These are phyloP conservation scores for Brassica hybrid DNA, from an alignment of 441 rosid genomes.

Conservation along the genomic window DNA sequence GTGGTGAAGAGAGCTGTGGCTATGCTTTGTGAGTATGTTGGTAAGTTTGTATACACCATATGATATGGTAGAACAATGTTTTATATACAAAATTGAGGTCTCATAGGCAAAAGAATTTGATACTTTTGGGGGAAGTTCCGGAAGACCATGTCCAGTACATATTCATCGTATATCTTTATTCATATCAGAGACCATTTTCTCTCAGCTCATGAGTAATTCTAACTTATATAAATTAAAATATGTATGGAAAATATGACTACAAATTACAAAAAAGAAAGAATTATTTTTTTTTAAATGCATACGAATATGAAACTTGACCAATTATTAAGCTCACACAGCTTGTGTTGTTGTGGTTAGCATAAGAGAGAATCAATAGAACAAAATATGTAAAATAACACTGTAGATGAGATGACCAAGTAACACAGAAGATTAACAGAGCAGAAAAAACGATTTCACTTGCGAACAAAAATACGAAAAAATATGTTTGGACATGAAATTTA, in stretches of 20 bases:
- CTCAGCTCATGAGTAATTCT: neutral
- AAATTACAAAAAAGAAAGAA: neutral
- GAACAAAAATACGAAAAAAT: neutral
- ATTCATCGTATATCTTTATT: constrained; percentile 12
- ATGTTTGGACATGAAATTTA: neutral
- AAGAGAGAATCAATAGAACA: neutral
- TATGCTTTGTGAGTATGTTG: constrained; percentile 13
- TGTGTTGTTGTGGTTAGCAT: neutral
- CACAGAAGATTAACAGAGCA: too few species aligned
- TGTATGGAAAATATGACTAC: neutral
- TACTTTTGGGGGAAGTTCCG: constrained; percentile 14
- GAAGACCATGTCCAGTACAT: neutral
- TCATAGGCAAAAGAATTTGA: constrained; percentile 18
- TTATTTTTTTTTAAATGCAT: too few species aligned
- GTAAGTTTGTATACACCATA: constrained; percentile 18
- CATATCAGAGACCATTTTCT: constrained; percentile 26
- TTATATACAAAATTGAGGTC: constrained; percentile 20
- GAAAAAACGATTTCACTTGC: neutral
- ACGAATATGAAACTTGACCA: neutral
- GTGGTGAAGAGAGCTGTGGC: too few species aligned
- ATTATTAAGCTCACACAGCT: neutral
- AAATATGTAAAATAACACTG: too few species aligned
- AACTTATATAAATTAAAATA: neutral
- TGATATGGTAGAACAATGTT: constrained; percentile 24
- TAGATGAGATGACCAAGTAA: too few species aligned